Percentiles rank a stretch among this genome's conserved stretches.
phyloP scores from a whole-genome alignment of 768 basidiomycete species.

The Russula emetica region DNA sequence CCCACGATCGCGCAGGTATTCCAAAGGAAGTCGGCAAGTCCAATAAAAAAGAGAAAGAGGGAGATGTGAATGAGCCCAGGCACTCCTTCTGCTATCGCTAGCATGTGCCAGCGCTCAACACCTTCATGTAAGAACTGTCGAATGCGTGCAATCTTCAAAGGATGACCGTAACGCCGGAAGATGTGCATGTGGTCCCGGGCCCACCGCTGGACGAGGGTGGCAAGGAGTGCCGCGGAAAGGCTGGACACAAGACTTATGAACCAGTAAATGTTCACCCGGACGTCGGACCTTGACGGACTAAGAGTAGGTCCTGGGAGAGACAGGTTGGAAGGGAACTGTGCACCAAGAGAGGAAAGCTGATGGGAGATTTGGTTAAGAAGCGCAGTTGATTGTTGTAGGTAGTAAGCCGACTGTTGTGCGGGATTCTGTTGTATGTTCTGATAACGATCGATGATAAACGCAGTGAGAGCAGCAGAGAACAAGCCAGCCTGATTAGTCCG shows the following conservation, averaged over 20 bases:
- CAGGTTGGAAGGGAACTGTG: background rate
- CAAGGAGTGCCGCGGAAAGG: slow-evolving; percentile 41
- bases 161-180: slow-evolving; percentile 33
- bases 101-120: slow-evolving; percentile 40
- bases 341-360: slow-evolving; percentile 13
- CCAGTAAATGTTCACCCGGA: slow-evolving; percentile 43
- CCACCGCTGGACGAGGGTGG: slow-evolving; percentile 51
- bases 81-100: slow-evolving; percentile 41
- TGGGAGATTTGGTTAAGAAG: slow-evolving; percentile 19
- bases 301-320: slow-evolving; percentile 4
- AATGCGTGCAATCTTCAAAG: slow-evolving; percentile 40
- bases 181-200: slow-evolving; percentile 36
- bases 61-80: slow-evolving; percentile 48
- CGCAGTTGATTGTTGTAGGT: slow-evolving; percentile 9
- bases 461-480: slow-evolving; percentile 21
- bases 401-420: slow-evolving; percentile 5
- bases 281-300: slow-evolving; percentile 33
- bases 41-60: slow-evolving; percentile 47
- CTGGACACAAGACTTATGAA: slow-evolving; percentile 39
- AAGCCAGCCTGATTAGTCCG: slow-evolving; percentile 18
- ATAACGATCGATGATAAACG: slow-evolving; percentile 17
- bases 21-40: slow-evolving; percentile 44
- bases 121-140: slow-evolving; percentile 39
- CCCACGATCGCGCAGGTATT: slow-evolving; percentile 29
- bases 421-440: slow-evolving; percentile 20